Evolutionary conservation across 2,329 filamentous ascomycete genomes (phyloP), one percentile per base, ranked within the genome.

Genomic region (Blastomyces emzantsi): DNA sequence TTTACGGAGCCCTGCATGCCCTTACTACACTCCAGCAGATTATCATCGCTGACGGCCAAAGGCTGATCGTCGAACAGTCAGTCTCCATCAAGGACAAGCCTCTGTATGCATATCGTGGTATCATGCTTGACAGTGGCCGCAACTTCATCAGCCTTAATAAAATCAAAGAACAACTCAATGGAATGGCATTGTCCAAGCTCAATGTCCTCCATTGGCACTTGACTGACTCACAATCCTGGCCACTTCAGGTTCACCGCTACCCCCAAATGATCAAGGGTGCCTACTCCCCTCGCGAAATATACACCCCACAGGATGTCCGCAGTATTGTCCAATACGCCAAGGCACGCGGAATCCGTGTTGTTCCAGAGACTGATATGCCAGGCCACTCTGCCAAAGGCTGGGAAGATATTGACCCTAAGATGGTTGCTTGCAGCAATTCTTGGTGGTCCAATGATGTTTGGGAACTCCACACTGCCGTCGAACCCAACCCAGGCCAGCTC

Each of bases 361-460:
- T 86, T 43, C 82, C 84, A n/a, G 84, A 86, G 68, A 80, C 85
- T 52, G 84, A 86, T 70, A 85, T 85, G 82, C 84, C 84, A 7
- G 82, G 83, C 57, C 84, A 86, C 70, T 79, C 82, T 6, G 76
- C 78, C 39, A 78, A 81, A 0, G 82, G 82, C 39, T 85, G 82
- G 82, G 77, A 81, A 62, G 82, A 83, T 65, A 75, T 86, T 7
- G 82, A 85, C 64, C 77, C 82, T 30, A 76, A 78, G 30, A 83
- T 87, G 63, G 76, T 85, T 36, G 79, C 84, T 15, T 86, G 83
- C 71, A 73, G 72, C 22, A 74, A 85, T 71, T 80, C 80, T 28
- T 86, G 83, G 83, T 86, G 83, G 83, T 83, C 81, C 47, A 85
- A 85, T 70, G 83, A 86, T 64, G 72, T 76, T 66, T 85, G 79